Base-by-base conservation (phyloP, 1,139 yeast genomes). In the Yamadazyma spencermartinsiae region DNA sequence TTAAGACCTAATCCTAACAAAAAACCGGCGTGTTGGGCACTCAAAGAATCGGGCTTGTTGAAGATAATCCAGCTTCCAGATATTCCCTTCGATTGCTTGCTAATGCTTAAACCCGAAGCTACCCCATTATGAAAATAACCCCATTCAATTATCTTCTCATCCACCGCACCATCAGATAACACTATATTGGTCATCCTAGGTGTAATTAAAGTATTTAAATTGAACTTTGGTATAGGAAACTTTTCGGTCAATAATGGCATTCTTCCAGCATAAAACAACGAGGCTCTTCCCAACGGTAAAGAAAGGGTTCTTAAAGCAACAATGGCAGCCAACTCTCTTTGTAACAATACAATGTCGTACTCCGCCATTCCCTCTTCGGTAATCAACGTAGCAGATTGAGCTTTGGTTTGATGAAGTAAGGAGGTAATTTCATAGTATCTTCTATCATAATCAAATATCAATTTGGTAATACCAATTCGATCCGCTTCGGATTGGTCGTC, bases 111-210 rank as follows among this genome's bases (percentile, higher is more conserved):
- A 0, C 97, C 98, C 1, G 94, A 77, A 2, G 96, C 81, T 0
- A 82, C 95, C 10, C 99, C 99, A 51, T 86, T 86, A 52, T 92
- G 97, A 56, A 92, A 94, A 44, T 80, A 78, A 0, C 96, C 96
- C 97, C 97, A 90, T 33, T 81, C 80, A 17, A 77, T 56, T 4
- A 74, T 62, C 13, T 68, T 74, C 4, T 72, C 67, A 12, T 78
- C 71, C 8, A 86, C 58, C 0, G 75, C 55, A 2, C 76, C 80
- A 41, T 74, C 78, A 3, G 82, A 82, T 3, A 82, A 61, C 1
- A 82, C 70, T 1, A 87, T 77, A 19, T 81, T 85, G 3, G 80
- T 73, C 62, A 81, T 80, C 36, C 72, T 68, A 0, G 97, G 95
- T 13, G 79, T 67, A 36, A 90, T 77, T 17, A 78, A 54, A 0